A percentile compares a stretch with the other conserved stretches of the same genome.
These are phyloP conservation scores for Fragaria vesca DNA, from an alignment of 306 rosid species.

Conservation along the genomic window DNA sequence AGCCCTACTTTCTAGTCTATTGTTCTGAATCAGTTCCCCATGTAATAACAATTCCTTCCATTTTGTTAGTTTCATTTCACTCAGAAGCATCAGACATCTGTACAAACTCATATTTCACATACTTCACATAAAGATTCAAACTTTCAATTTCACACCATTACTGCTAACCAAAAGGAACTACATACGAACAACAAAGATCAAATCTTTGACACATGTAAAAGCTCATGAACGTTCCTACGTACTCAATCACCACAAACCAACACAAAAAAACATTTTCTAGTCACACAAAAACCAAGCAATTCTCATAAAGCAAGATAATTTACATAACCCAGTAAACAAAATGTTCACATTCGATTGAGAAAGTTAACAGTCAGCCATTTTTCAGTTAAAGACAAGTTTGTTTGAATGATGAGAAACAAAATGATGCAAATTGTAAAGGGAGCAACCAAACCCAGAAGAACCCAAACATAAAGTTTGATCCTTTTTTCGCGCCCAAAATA, in stretches of 20 bases:
- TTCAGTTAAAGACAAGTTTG: background rate
- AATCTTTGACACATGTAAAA: constrained; percentile 9
- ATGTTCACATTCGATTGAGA: background rate
- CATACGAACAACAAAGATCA: background rate
- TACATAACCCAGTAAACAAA: constrained; percentile 2
- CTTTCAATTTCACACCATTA: background rate
- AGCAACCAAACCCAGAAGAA: background rate
- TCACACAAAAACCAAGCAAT: background rate
- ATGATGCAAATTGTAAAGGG: background rate
- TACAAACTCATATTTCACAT: background rate
- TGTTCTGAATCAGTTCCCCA: background rate
- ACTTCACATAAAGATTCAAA: background rate
- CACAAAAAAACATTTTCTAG: background rate
- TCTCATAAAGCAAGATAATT: constrained; percentile 13
- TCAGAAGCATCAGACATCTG: background rate
- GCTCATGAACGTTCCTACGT: constrained; percentile 2
- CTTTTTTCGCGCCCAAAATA: background rate
- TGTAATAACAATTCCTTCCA: background rate
- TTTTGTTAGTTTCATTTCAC: background rate
- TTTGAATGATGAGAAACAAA: background rate
- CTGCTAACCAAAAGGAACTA: background rate
- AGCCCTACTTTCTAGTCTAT: background rate
- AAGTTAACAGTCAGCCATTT: background rate
- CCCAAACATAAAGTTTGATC: background rate
- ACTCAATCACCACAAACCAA: background rate